A percentile compares a stretch with the other conserved stretches of the same genome.
Conservation (phyloP, 768 basidiomycete genomes). For the Tylopilus balloui region DNA sequence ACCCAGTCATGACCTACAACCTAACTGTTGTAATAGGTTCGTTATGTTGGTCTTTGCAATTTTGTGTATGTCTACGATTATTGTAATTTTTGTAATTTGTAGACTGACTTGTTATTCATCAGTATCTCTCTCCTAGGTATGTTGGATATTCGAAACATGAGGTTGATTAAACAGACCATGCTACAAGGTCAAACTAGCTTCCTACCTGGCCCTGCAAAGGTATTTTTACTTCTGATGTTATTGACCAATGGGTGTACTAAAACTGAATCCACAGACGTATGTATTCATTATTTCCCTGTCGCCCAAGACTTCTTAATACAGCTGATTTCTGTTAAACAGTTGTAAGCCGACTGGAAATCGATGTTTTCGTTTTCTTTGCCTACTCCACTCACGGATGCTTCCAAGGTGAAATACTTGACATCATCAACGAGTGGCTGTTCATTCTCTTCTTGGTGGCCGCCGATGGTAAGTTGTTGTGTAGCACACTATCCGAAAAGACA, state of each 20-base stretch:
- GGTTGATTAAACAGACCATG: background rate
- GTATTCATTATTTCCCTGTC: background rate
- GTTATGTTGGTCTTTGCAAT: slow-evolving; percentile 3
- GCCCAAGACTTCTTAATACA: background rate
- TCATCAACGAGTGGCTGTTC: background rate
- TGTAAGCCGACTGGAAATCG: background rate
- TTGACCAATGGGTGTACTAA: background rate
- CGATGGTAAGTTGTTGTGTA: background rate
- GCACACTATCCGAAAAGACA: background rate
- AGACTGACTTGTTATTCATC: background rate
- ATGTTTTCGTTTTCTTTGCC: background rate
- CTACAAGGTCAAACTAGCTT: slow-evolving; percentile 1
- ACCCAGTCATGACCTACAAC: background rate
- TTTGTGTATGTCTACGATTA: background rate
- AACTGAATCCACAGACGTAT: background rate
- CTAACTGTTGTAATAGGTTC: background rate
- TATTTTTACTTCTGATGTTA: background rate
- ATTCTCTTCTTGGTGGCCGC: slow-evolving; percentile 1
- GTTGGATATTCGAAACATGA: background rate
- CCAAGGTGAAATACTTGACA: background rate
- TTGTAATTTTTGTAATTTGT: too few species aligned
- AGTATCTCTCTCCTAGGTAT: background rate
- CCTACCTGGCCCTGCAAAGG: background rate
- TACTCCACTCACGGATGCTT: background rate
- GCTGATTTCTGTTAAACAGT: background rate